Conservation (phyloP, 2,329 filamentous ascomycete species). For the Davidsoniella neocaledoniae region DNA sequence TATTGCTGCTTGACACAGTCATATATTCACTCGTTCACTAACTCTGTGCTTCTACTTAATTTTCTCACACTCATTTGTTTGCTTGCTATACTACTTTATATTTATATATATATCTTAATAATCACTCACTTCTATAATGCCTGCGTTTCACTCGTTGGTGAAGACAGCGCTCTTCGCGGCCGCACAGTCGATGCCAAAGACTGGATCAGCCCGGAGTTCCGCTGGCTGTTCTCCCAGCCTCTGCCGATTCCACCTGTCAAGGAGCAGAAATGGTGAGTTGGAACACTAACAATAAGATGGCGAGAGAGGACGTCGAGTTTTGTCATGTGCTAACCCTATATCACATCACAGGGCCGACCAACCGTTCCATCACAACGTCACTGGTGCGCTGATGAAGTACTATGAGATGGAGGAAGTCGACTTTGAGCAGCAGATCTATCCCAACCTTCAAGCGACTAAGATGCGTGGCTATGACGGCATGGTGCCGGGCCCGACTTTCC, state of each 20-base stretch:
- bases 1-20: too few relatives aligned
- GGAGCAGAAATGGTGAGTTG: conserved; percentile 22
- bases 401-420: conserved; percentile 21
- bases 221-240: conserved; percentile 15
- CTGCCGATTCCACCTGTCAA: conserved; percentile 29
- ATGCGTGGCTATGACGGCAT: conserved; percentile 36
- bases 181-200: conserved; percentile 7
- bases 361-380: conserved; percentile 21
- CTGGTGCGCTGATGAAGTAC: conserved; percentile 21
- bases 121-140: conserved; percentile 1
- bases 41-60: background rate
- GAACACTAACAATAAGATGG: too few relatives aligned
- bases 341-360: conserved; percentile 12
- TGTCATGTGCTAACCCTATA: too few relatives aligned
- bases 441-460: conserved; percentile 18
- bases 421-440: conserved; percentile 22
- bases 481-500: conserved; percentile 35
- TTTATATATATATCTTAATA: background rate
- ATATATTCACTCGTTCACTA: too few relatives aligned
- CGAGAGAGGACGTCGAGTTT: too few relatives aligned
- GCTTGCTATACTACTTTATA: background rate
- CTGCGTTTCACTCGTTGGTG: conserved; percentile 1
- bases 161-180: conserved; percentile 6
- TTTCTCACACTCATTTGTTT: background rate
- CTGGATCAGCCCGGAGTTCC: conserved; percentile 13